Conservation (phyloP, 192 early-diverging fungal species). For the Backusella tuberculispora region DNA sequence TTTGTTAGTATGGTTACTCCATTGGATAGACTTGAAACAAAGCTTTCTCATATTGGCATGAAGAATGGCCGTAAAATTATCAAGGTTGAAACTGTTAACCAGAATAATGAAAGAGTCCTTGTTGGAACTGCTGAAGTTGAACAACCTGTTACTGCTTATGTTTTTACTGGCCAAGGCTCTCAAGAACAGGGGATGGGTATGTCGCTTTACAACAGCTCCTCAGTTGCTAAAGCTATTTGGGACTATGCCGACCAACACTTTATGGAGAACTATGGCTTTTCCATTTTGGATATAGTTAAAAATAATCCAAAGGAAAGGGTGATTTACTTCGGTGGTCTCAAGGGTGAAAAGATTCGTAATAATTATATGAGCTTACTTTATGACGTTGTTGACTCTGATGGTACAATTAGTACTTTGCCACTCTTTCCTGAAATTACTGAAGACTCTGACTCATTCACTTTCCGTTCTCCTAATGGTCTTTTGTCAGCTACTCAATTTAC, state of each 20-base stretch:
- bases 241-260: conserved; percentile 90
- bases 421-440: conserved; percentile 88
- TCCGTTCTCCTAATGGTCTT: conserved; percentile 81
- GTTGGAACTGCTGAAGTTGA: conserved; percentile 92
- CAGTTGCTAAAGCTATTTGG: conserved; percentile 87
- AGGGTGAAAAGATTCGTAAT: conserved; percentile 79
- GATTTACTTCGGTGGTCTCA: conserved; percentile 87
- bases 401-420: conserved; percentile 75
- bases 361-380: conserved; percentile 90
- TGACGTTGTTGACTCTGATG: conserved; percentile 78
- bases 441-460: conserved; percentile 74
- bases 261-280: conserved; percentile 83
- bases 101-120: conserved; percentile 81
- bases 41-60: conserved; percentile 94
- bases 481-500: conserved; percentile 96
- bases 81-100: conserved; percentile 87
- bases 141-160: conserved; percentile 88
- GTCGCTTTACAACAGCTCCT: conserved; percentile 83
- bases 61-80: conserved; percentile 95
- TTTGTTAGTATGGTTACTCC: conserved; percentile 96
- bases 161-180: conserved; percentile 98
- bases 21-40: conserved; percentile 85
- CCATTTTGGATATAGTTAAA: conserved; percentile 91
- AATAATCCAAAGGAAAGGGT: conserved; percentile 82
- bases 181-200: conserved; percentile 97